A percentile compares a stretch with the other conserved stretches of the same genome.
phyloP scores from a whole-genome alignment of 1,139 yeast species.

The Geotrichum aggregatum region DNA sequence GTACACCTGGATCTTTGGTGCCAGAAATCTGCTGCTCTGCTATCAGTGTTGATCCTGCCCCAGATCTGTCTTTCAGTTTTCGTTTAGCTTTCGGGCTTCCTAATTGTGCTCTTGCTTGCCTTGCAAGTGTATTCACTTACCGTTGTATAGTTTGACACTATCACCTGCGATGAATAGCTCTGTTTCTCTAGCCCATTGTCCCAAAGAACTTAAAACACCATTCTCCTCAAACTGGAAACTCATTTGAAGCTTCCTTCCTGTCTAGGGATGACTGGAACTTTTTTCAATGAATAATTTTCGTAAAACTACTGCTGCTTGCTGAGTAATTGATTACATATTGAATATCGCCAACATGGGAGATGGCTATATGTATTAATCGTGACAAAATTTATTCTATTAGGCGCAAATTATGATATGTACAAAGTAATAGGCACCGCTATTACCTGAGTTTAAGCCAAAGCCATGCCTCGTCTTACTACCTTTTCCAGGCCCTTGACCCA shows the following conservation, averaged over 20 bases:
- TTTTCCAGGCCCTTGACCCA: constrained; percentile 85
- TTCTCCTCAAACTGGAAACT: constrained; percentile 3
- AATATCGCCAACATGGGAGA: too few species aligned
- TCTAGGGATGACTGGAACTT: too few species aligned
- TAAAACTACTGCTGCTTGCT: too few species aligned
- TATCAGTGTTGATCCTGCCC: constrained; percentile 26
- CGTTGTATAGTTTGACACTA: constrained; percentile 21
- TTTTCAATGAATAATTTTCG: neutral
- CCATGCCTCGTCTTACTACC: constrained; percentile 49
- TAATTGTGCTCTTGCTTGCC: too few species aligned
- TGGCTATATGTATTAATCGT: neutral
- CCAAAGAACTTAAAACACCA: neutral
- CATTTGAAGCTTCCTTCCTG: neutral
- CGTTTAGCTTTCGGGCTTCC: neutral
- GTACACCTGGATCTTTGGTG: constrained; percentile 21
- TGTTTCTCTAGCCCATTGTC: constrained; percentile 1
- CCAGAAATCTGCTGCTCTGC: constrained; percentile 25
- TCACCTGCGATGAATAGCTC: constrained; percentile 23
- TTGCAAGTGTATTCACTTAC: too few species aligned
- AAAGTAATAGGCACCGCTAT: too few species aligned
- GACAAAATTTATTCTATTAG: neutral
- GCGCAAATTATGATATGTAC: too few species aligned
- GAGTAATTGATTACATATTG: too few species aligned
- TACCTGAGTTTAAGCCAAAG: constrained; percentile 14
- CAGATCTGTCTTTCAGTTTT: neutral